A percentile compares a stretch with the other conserved stretches of the same genome.
Evolutionary conservation across 2,329 filamentous ascomycete genomes (phyloP).

Genomic region (Myriosclerotinia curreyana): DNA sequence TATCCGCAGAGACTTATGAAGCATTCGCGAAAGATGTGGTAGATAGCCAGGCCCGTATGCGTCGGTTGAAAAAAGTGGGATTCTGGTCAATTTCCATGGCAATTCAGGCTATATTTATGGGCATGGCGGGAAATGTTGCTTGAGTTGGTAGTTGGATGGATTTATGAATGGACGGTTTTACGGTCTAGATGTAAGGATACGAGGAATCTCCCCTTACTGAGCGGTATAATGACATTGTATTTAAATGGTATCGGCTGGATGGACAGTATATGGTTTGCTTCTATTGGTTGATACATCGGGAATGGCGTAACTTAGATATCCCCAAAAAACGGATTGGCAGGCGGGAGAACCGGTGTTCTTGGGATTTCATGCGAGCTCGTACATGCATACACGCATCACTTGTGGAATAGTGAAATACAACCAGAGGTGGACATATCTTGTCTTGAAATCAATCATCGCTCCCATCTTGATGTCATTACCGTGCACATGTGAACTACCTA

Average conservation of each 20-base stretch:
- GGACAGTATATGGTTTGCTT: constrained; percentile 7
- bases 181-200: neutral
- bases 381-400: constrained; percentile 2
- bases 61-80: constrained; percentile 90
- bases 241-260: constrained; percentile 5
- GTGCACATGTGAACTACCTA: no score
- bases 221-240: neutral
- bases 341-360: constrained; percentile 9
- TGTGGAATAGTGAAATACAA: neutral
- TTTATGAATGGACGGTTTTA: neutral
- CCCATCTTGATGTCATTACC: neutral
- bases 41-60: constrained; percentile 79
- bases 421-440: neutral
- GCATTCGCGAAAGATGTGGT: constrained; percentile 90
- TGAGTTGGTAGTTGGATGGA: constrained; percentile 34
- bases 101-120: constrained; percentile 90
- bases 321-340: constrained; percentile 6
- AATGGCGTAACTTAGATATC: constrained; percentile 19
- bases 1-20: constrained; percentile 89
- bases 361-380: neutral
- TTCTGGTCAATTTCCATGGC: constrained; percentile 93
- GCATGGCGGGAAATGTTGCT: constrained; percentile 79
- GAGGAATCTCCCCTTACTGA: constrained; percentile 2
- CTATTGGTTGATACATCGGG: neutral
- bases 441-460: neutral